A percentile compares a stretch with the other conserved stretches of the same genome.
phyloP scores from a whole-genome alignment of 106 monocot species.

The Dendrobium chrysotoxum region DNA sequence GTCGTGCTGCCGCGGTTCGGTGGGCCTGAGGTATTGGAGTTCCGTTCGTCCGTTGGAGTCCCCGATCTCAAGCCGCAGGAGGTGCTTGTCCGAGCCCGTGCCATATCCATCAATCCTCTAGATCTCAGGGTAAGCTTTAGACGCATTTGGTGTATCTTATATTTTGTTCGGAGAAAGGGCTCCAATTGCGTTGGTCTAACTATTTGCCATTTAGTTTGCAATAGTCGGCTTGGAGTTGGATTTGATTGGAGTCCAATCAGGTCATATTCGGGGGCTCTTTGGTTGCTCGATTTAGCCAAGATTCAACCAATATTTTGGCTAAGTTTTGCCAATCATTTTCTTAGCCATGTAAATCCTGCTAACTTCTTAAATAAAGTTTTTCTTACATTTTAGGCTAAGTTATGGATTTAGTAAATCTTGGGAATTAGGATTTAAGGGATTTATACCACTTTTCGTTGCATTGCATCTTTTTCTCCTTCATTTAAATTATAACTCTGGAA shows the following conservation, averaged over 20 bases:
- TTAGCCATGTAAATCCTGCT: too few species aligned
- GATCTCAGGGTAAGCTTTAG: slow-evolving; percentile 56
- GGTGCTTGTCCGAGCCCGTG: slow-evolving; percentile 88
- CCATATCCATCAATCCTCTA: slow-evolving; percentile 84
- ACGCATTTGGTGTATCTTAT: background rate
- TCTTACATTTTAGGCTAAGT: too few species aligned
- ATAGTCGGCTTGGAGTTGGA: background rate
- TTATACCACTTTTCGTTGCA: too few species aligned
- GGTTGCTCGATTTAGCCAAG: too few species aligned
- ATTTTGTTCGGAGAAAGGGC: background rate
- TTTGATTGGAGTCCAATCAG: background rate
- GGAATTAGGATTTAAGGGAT: too few species aligned
- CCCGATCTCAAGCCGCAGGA: slow-evolving; percentile 88
- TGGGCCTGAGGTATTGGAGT: slow-evolving; percentile 77
- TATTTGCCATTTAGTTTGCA: background rate
- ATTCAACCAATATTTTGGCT: too few species aligned
- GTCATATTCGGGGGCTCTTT: background rate
- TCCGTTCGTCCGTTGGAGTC: slow-evolving; percentile 42
- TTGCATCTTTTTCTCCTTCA: too few species aligned
- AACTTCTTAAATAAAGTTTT: too few species aligned
- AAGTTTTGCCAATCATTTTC: background rate
- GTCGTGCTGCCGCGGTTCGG: slow-evolving; percentile 85
- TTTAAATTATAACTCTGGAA: too few species aligned
- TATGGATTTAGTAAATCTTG: too few species aligned
- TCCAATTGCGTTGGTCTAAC: background rate